A percentile compares a stretch with the other conserved stretches of the same genome.
Evolutionary conservation across 768 basidiomycete genomes (phyloP).

Genomic region (Hemileccinum rubropunctum): DNA sequence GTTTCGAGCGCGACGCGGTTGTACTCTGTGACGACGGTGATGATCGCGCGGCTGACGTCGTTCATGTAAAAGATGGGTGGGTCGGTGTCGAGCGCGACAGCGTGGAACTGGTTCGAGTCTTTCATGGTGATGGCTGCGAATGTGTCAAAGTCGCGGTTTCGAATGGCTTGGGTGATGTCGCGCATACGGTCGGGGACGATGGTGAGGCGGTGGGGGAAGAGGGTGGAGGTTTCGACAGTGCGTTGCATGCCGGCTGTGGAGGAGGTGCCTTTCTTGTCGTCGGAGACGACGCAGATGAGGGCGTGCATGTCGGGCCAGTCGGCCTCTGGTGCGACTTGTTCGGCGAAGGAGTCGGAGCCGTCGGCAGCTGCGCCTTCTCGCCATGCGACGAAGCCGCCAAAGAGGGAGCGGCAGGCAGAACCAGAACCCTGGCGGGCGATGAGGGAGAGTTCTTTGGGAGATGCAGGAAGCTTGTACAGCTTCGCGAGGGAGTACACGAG

Average conservation of each 20-base stretch:
- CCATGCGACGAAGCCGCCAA: conserved; percentile 98
- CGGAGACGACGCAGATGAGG: conserved; percentile 94
- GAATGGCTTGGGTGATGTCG: conserved; percentile 78
- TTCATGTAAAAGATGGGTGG: conserved; percentile 99
- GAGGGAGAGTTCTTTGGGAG: conserved; percentile 80
- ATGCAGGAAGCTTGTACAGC: conserved; percentile 78
- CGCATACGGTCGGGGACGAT: conserved; percentile 90
- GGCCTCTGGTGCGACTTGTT: conserved; percentile 76
- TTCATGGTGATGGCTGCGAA: conserved; percentile 95
- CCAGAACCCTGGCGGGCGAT: conserved; percentile 98
- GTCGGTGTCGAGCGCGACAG: conserved; percentile 92
- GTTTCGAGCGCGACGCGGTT: conserved; percentile 71
- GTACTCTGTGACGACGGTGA: conserved; percentile 86
- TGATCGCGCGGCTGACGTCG: conserved; percentile 93
- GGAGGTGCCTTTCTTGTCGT: conserved; percentile 94
- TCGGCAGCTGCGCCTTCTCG: conserved; percentile 50
- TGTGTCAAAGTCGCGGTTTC: conserved; percentile 72
- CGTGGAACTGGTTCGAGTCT: conserved; percentile 99
- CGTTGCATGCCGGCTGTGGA: conserved; percentile 97
- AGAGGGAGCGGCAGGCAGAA: conserved; percentile 95
- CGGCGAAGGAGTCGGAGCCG: conserved; percentile 85
- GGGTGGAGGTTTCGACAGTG: conserved; percentile 86
- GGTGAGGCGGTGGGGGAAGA: conserved; percentile 88
- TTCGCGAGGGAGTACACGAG: conserved; percentile 86
- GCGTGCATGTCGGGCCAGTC: conserved; percentile 98